A percentile compares a stretch with the other conserved stretches of the same genome.
Evolutionary conservation across 306 rosid species (phyloP).

Genomic region (Casuarina glauca): DNA sequence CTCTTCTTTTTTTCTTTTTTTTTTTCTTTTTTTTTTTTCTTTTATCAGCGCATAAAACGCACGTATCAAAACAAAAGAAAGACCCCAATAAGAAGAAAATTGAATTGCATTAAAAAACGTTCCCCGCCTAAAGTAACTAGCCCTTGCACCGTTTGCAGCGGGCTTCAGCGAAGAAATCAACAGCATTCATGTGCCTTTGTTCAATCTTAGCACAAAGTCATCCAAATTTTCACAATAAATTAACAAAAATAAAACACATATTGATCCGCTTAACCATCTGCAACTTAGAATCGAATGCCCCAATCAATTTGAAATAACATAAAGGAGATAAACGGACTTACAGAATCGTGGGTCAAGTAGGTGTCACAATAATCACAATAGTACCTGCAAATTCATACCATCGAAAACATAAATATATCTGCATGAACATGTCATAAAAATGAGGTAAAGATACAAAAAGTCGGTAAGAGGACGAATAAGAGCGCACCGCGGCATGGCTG

Average conservation of each 20-base stretch:
- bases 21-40: too few relatives aligned
- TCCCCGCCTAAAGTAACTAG: background rate
- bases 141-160: background rate
- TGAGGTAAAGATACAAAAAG: too few relatives aligned
- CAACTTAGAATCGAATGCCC: background rate
- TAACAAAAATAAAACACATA: background rate
- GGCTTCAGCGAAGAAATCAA: too few relatives aligned
- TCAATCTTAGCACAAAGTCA: background rate
- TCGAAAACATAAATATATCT: too few relatives aligned
- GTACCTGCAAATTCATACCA: conserved; percentile 43
- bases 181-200: background rate
- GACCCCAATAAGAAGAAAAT: background rate
- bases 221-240: background rate
- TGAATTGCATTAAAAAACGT: background rate
- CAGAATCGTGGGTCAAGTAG: conserved; percentile 85
- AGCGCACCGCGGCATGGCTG: too few relatives aligned
- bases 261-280: background rate
- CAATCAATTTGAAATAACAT: background rate
- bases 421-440: too few relatives aligned
- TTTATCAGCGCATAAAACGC: too few relatives aligned
- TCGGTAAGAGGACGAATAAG: too few relatives aligned
- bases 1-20: too few relatives aligned
- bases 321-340: conserved; percentile 24
- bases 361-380: conserved; percentile 92
- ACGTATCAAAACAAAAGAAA: background rate